A percentile compares a stretch with the other conserved stretches of the same genome.
Conservation (phyloP, 345 rosid species). For the Sonneratia alba region DNA sequence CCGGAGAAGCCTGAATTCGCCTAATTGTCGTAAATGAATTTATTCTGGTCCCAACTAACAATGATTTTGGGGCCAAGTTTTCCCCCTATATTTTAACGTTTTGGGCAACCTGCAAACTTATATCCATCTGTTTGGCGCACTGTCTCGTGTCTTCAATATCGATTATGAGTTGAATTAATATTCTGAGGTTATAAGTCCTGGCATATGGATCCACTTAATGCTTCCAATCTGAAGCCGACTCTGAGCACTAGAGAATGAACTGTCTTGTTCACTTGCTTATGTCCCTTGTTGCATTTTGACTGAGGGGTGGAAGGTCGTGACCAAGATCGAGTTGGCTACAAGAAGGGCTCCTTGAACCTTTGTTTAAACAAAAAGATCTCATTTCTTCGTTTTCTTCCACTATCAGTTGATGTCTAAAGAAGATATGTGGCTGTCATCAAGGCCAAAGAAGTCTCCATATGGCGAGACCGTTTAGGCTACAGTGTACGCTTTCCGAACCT, state of each 20-base stretch:
- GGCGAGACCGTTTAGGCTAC: neutral
- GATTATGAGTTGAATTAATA: neutral
- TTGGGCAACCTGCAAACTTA: neutral
- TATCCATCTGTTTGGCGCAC: neutral
- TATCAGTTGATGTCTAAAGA: no score
- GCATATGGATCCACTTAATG: neutral
- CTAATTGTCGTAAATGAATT: conserved; percentile 4
- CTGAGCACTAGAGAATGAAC: neutral
- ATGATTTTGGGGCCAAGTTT: neutral
- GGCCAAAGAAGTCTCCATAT: neutral
- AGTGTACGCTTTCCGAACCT: no score
- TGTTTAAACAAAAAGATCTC: no score
- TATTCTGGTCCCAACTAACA: neutral
- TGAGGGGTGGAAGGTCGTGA: neutral
- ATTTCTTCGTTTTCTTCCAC: no score
- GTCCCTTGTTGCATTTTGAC: neutral
- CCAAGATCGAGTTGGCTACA: neutral
- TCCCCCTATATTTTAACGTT: neutral
- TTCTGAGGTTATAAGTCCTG: neutral
- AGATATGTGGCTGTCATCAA: no score
- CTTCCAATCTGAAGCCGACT: neutral
- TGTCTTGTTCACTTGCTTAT: neutral
- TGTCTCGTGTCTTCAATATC: neutral
- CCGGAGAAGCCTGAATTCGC: conserved; percentile 51
- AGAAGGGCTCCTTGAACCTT: no score